Base-by-base conservation (phyloP, 2,329 filamentous ascomycete species). In the Colletotrichum sp. region DNA sequence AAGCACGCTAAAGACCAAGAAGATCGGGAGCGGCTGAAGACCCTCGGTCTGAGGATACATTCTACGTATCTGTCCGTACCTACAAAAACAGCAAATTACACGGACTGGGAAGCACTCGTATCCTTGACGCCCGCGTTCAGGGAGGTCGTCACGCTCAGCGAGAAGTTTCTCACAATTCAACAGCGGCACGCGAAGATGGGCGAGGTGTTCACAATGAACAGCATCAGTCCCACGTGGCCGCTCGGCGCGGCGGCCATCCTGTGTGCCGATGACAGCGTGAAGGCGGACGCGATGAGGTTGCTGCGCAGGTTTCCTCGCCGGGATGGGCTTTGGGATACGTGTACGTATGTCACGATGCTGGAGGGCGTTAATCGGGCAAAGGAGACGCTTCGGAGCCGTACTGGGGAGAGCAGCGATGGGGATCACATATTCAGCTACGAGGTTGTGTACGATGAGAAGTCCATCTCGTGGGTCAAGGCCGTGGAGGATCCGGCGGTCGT, bases 241-340 rank as follows among this genome's bases (percentile, higher is more conserved):
- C 79, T 88, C 6, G 85, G 86, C 58, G 78, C 87, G 5, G 82
- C 83, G 4, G 79, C 86, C 1, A 85, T 86, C 77, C 83, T 83
- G 14, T 88, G 85, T 58, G 81, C 85, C 13, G 84, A 87, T 61
- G 77, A 79, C 4, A 71, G 72, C 0, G 83, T 87, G 5, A 81
- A 85, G 18, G 81, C 82, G 9, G 83, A 88, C 4, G 84, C 87
- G 14, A 82, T 85, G n/a, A 79, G 82, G 8, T 83, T 88, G 24
- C 78, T 88, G 18, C 80, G 80, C 4, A 78, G 82, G 43, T 86
- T 87, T 30, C 86, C 86, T 7, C 83, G 86, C 9, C 83, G 85
- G 32, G 87, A 88, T 75, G 86, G 85, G 2, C 81, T 88, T 13
- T 84, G 86, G 26, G 86, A 88, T 70, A 87, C 83, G 52, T 81